These are phyloP conservation scores for Tulasnella sp. DNA, from an alignment of 768 basidiomycete species.

Conservation along the genomic window DNA sequence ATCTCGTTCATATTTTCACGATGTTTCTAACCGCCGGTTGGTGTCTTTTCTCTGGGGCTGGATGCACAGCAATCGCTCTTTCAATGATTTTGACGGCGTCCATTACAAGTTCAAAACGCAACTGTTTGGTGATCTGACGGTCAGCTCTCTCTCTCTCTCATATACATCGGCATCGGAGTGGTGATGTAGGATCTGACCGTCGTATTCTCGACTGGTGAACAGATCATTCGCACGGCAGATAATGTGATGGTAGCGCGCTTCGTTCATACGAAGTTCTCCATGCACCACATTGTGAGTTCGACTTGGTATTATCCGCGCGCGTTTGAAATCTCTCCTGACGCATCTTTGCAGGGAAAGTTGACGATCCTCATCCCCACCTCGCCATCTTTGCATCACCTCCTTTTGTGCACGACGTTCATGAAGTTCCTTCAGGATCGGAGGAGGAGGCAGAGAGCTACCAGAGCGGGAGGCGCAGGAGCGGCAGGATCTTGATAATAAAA, in stretches of 20 bases:
- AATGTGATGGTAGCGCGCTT: background rate
- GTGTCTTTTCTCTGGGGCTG: no score
- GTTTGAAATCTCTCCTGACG: background rate
- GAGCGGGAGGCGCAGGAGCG: no score
- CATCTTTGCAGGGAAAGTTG: background rate
- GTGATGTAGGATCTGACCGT: background rate
- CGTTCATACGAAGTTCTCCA: background rate
- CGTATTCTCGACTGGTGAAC: background rate
- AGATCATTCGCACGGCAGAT: background rate
- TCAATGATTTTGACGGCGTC: constrained; percentile 4
- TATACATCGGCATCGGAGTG: background rate
- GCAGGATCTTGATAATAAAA: no score
- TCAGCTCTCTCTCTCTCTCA: background rate
- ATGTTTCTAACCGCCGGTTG: no score
- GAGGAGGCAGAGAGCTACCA: no score
- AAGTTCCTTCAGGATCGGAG: background rate
- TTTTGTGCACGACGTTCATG: background rate
- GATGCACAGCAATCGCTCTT: background rate
- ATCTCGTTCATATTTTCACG: no score
- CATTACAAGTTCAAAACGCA: background rate
- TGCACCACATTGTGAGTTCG: background rate
- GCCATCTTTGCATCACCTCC: background rate
- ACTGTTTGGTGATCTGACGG: background rate
- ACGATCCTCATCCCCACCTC: background rate
- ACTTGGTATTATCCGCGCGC: background rate